Percentiles rank a stretch among this genome's conserved stretches.
These are phyloP conservation scores for Dictyophora rubrovolvata DNA, from an alignment of 768 basidiomycete species.

Conservation along the genomic window DNA sequence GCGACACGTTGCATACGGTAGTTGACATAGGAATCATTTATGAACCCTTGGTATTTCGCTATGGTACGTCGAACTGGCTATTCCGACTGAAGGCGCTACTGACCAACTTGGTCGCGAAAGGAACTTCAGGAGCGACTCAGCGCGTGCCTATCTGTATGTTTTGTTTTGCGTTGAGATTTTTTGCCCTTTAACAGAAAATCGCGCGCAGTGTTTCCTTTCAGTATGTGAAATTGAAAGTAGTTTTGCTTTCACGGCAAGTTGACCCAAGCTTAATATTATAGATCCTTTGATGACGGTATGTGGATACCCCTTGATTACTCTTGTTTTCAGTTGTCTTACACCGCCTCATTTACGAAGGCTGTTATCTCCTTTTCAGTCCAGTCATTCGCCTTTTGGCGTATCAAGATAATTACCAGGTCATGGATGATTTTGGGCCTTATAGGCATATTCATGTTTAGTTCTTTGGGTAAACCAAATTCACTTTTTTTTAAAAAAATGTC, in stretches of 20 bases:
- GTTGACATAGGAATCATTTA: conserved; percentile 11
- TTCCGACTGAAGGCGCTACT: neutral
- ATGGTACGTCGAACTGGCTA: conserved; percentile 17
- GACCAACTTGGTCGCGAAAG: neutral
- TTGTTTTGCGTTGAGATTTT: neutral
- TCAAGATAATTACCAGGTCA: conserved; percentile 24
- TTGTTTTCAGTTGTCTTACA: neutral
- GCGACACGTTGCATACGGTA: conserved; percentile 12
- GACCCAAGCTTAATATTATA: neutral
- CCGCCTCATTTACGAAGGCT: conserved; percentile 18
- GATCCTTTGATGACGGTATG: neutral
- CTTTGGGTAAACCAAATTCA: too few relatives aligned
- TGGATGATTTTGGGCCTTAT: conserved; percentile 21
- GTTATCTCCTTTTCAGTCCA: conserved; percentile 31
- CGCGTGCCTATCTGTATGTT: neutral
- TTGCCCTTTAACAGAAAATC: neutral
- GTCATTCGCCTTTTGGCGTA: conserved; percentile 32
- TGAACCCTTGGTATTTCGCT: conserved; percentile 16
- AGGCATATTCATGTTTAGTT: conserved; percentile 19
- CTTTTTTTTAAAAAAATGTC: neutral
- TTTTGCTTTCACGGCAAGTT: neutral
- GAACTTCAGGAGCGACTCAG: neutral
- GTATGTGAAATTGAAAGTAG: neutral
- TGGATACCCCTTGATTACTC: neutral
- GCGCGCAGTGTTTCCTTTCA: neutral